These are phyloP conservation scores for Xylariaceae sp. DNA, from an alignment of 2,329 filamentous ascomycete species.

Conservation along the genomic window DNA sequence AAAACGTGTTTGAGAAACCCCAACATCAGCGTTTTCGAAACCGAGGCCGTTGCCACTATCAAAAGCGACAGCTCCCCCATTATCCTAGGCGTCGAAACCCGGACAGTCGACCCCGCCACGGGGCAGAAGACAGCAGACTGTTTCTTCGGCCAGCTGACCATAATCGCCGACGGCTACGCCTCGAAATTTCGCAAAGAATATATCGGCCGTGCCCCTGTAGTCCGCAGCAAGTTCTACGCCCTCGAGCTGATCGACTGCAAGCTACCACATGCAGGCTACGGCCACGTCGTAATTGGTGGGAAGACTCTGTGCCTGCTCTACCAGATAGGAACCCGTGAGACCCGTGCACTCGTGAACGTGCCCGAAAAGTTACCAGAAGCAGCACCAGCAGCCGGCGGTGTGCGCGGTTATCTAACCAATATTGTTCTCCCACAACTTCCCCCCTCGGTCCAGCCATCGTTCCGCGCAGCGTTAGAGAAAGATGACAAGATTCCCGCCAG, in stretches of 20 bases:
- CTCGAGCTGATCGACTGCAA: slow-evolving; percentile 86
- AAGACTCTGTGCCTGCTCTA: slow-evolving; percentile 80
- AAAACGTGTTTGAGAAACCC: slow-evolving; percentile 67
- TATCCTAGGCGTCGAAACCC: slow-evolving; percentile 77
- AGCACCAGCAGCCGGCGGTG: slow-evolving; percentile 68
- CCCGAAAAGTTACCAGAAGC: slow-evolving; percentile 73
- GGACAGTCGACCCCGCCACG: slow-evolving; percentile 56
- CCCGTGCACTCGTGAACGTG: slow-evolving; percentile 82
- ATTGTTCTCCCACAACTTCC: slow-evolving; percentile 77
- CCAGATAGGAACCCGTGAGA: slow-evolving; percentile 95
- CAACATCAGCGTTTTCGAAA: slow-evolving; percentile 89
- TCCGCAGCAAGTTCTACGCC: slow-evolving; percentile 86
- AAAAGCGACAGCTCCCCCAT: slow-evolving; percentile 63
- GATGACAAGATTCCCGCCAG: slow-evolving; percentile 69
- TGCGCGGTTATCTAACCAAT: slow-evolving; percentile 78
- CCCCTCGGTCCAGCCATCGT: slow-evolving; percentile 63
- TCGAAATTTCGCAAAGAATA: slow-evolving; percentile 86
- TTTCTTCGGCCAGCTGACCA: slow-evolving; percentile 85
- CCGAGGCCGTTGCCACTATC: slow-evolving; percentile 74
- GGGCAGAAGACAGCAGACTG: slow-evolving; percentile 60
- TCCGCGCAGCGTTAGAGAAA: slow-evolving; percentile 66
- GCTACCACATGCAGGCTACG: slow-evolving; percentile 69
- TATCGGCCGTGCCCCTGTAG: slow-evolving; percentile 60
- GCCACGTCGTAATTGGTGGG: slow-evolving; percentile 82
- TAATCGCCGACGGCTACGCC: slow-evolving; percentile 87